Percentiles rank a stretch among this genome's conserved stretches.
Conservation (phyloP, 352 stramenopile species). For the Globisporangium cederbergense region DNA sequence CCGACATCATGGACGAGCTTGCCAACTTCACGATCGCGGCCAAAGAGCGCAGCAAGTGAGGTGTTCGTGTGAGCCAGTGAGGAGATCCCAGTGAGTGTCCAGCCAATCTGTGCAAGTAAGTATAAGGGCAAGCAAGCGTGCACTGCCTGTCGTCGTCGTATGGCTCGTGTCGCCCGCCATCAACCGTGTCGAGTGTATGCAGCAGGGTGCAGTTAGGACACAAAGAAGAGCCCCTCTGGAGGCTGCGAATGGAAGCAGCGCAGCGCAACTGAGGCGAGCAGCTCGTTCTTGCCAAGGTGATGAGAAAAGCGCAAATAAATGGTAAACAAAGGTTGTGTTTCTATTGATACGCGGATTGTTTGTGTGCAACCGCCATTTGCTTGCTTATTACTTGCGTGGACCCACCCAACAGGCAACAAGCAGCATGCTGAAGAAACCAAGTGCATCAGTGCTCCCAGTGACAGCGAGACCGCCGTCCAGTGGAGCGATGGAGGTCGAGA, state of each 20-base stretch:
- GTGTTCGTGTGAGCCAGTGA: background rate
- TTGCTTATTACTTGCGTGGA: background rate
- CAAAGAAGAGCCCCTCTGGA: background rate
- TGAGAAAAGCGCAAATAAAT: background rate
- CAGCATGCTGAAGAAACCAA: constrained; percentile 14
- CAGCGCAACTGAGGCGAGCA: background rate
- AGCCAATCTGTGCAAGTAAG: background rate
- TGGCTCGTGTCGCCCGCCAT: background rate
- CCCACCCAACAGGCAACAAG: background rate
- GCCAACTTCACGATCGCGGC: constrained; percentile 42
- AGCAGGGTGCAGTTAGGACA: background rate
- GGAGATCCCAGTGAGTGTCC: background rate
- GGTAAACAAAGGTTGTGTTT: background rate
- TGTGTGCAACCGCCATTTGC: background rate
- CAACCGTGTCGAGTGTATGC: background rate
- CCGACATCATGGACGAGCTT: constrained; percentile 44
- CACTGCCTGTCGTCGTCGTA: background rate
- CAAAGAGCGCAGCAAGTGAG: constrained; percentile 7
- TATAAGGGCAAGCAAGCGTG: background rate
- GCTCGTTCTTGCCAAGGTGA: too few relatives aligned
- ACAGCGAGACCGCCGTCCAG: background rate
- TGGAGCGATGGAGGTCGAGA: constrained; percentile 47
- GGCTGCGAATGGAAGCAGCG: constrained; percentile 3
- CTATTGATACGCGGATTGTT: constrained; percentile 1
- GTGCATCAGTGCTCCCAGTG: constrained; percentile 1